Base-by-base conservation (phyloP, 371 early-diverging fungal genomes). In the Funneliformis caledonium region DNA sequence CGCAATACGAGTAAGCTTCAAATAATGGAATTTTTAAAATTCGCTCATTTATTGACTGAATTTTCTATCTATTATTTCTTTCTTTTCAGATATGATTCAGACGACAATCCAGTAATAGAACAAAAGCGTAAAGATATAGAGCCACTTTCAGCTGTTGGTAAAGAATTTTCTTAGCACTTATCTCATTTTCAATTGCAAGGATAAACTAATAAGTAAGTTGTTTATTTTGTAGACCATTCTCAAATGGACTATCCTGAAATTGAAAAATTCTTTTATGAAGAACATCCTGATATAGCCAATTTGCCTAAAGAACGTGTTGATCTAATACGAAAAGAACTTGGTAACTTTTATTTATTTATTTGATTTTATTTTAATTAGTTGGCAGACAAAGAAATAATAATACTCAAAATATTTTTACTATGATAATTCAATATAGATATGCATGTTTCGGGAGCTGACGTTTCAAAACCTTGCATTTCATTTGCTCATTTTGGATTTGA, bases 401-500 rank as follows among this genome's bases (percentile, higher is more conserved):
- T 31, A 42, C 7, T 11, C 19, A 37, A 33, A 31, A n/a, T 11
- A 19, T 2, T 2, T 37, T 37, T 73, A 26, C 4, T 61, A n/a
- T n/a, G 14, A 75, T 16, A 47, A 19, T 47, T 43, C n/a, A 37
- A 12, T 19, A 31, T 72, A 87, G 88, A 88, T n/a, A 83, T 93
- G 81, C 89, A 86, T 72, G 92, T 92, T 4, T 86, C 88, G 48
- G 97, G 96, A 6, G 83, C 83, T 43, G 85, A 88, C 62, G 84
- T 90, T 8, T 89, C 93, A 22, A 92, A 93, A 67, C 97, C 96
- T 0, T 94, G 96, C 84, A 88, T 92, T 37, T 92, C 94, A 12
- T 98, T 99, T 90, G 94, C 91, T 8, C 96, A 95, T 82, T 94
- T 93, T 85, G 94, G 92, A 31, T 97, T 95, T 83, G 97, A 92